A percentile compares a stretch with the other conserved stretches of the same genome.
Evolutionary conservation across 2,329 filamentous ascomycete genomes (phyloP).

Genomic region (Fusarium foetens): DNA sequence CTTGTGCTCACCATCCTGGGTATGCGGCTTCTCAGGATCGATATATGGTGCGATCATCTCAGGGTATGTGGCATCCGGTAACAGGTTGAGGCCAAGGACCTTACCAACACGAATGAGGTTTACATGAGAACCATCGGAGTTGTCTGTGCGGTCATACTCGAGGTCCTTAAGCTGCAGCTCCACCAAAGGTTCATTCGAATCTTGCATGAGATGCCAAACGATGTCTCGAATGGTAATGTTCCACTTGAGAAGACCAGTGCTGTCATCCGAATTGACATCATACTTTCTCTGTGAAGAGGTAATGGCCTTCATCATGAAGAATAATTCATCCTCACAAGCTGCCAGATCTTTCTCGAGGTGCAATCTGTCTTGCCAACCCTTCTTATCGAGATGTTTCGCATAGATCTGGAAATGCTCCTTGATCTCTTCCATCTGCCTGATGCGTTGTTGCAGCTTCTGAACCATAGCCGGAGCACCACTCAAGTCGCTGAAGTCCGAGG

Average conservation of each 20-base stretch:
- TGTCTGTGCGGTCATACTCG: slow-evolving; percentile 94
- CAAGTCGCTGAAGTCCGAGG: slow-evolving; percentile 97
- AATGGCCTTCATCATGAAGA: slow-evolving; percentile 99
- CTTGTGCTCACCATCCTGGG: slow-evolving; percentile 59
- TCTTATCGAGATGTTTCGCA: slow-evolving; percentile 83
- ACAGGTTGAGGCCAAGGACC: slow-evolving; percentile 87
- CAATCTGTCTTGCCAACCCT: slow-evolving; percentile 91
- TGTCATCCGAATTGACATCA: slow-evolving; percentile 72
- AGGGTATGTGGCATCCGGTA: slow-evolving; percentile 91
- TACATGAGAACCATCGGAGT: slow-evolving; percentile 95
- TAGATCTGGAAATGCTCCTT: slow-evolving; percentile 96
- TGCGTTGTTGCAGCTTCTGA: slow-evolving; percentile 87
- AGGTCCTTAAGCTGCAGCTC: slow-evolving; percentile 93
- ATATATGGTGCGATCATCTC: slow-evolving; percentile 94
- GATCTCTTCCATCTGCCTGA: slow-evolving; percentile 94
- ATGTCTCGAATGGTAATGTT: slow-evolving; percentile 95
- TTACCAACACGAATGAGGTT: slow-evolving; percentile 90
- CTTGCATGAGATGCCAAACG: slow-evolving; percentile 94
- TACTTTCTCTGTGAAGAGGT: slow-evolving; percentile 92
- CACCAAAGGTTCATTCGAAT: slow-evolving; percentile 86
- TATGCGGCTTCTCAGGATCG: slow-evolving; percentile 68
- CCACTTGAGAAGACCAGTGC: slow-evolving; percentile 86
- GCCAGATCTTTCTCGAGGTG: slow-evolving; percentile 89
- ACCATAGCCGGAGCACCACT: slow-evolving; percentile 95
- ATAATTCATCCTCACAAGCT: slow-evolving; percentile 93